phyloP scores from a whole-genome alignment of 805 yeast species.

The Ogataea thermomethanolica region DNA sequence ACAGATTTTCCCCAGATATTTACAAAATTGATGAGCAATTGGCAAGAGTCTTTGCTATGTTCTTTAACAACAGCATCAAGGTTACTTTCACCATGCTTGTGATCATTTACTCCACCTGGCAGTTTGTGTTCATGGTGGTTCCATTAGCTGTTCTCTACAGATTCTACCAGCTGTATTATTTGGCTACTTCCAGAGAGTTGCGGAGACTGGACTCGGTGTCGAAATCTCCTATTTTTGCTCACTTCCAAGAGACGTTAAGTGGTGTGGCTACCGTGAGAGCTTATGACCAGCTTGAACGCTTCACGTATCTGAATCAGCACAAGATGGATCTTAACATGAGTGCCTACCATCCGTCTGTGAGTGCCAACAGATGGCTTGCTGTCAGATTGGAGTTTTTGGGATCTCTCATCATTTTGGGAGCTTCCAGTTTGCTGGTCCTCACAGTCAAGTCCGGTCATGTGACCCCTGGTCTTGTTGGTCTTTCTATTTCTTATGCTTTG shows the following conservation, averaged over 20 bases:
- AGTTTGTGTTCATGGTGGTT: constrained; percentile 63
- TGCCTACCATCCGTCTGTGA: constrained; percentile 88
- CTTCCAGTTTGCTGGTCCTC: constrained; percentile 78
- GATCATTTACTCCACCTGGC: constrained; percentile 85
- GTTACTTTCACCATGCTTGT: constrained; percentile 76
- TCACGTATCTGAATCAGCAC: constrained; percentile 58
- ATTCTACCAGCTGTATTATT: constrained; percentile 72
- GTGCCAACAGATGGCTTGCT: constrained; percentile 97
- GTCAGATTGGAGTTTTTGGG: constrained; percentile 91
- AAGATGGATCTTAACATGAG: constrained; percentile 84
- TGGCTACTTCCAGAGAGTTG: constrained; percentile 75
- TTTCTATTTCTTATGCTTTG: constrained; percentile 88
- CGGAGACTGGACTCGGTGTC: constrained; percentile 80
- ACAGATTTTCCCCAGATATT: constrained; percentile 88
- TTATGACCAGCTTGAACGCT: constrained; percentile 61
- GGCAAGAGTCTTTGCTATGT: constrained; percentile 68
- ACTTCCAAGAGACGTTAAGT: constrained; percentile 75
- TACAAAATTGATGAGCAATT: constrained; percentile 80
- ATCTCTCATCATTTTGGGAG: constrained; percentile 77
- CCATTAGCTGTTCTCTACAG: constrained; percentile 68
- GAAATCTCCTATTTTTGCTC: constrained; percentile 77
- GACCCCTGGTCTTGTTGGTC: constrained; percentile 90
- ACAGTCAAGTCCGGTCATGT: constrained; percentile 65
- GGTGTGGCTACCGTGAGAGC: constrained; percentile 79
- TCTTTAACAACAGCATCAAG: constrained; percentile 56